These are phyloP conservation scores for Huiozyma sinensis DNA, from an alignment of 805 yeast species.

Conservation along the genomic window DNA sequence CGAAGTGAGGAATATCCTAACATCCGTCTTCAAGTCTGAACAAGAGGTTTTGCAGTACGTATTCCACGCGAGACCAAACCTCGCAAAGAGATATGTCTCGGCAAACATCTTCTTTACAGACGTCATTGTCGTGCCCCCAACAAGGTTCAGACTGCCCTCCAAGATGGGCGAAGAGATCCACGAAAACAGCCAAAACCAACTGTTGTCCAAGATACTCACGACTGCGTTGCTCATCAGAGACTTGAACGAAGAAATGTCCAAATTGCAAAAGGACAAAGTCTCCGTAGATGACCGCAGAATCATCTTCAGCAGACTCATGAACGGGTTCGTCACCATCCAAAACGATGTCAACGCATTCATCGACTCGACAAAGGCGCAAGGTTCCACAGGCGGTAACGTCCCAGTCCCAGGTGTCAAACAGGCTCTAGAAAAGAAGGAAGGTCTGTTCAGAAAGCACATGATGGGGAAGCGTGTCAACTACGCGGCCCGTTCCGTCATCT, in stretches of 20 bases:
- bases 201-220: conserved; percentile 66
- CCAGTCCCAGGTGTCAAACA: conserved; percentile 96
- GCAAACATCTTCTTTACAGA: conserved; percentile 89
- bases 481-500: conserved; percentile 97
- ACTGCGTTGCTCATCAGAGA: conserved; percentile 79
- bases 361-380: conserved; percentile 83
- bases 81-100: conserved; percentile 33
- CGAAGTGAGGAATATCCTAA: conserved; percentile 72
- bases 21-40: conserved; percentile 67
- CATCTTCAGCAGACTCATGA: conserved; percentile 83
- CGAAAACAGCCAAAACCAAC: conserved; percentile 87
- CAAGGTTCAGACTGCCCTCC: conserved; percentile 93
- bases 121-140: conserved; percentile 87
- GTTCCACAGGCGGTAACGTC: conserved; percentile 41
- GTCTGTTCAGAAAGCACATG: conserved; percentile 96
- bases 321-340: conserved; percentile 88
- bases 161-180: conserved; percentile 94
- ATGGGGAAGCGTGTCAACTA: conserved; percentile 99
- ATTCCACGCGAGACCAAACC: conserved; percentile 71
- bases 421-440: conserved; percentile 96
- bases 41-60: conserved; percentile 54
- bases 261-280: conserved; percentile 45
- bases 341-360: conserved; percentile 90
- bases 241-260: conserved; percentile 71
- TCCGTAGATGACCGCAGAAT: conserved; percentile 63